A percentile compares a stretch with the other conserved stretches of the same genome.
These are phyloP conservation scores for Sporothrix pseudoabietina DNA, from an alignment of 2,329 filamentous ascomycete species.

Conservation along the genomic window DNA sequence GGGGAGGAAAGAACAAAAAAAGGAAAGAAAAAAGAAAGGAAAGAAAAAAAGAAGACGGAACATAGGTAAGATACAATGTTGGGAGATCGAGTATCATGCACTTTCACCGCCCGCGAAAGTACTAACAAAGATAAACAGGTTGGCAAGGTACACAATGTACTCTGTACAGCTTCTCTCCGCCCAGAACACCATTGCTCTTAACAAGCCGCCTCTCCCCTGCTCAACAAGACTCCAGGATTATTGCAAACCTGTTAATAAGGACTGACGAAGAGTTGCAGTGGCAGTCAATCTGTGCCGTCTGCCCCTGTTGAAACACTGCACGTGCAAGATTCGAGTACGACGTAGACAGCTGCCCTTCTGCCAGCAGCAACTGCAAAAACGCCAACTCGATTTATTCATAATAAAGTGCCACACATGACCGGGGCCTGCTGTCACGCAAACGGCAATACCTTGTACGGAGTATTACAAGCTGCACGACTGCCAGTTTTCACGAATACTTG, in stretches of 20 bases:
- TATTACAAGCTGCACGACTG: background rate
- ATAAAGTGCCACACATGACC: background rate
- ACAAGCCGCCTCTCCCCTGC: conserved; percentile 16
- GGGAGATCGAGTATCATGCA: background rate
- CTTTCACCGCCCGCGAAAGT: background rate
- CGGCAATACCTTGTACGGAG: background rate
- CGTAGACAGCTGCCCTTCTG: background rate
- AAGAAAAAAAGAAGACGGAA: too few species aligned
- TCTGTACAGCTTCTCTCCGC: background rate
- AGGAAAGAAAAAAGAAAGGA: too few species aligned
- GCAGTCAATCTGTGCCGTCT: conserved; percentile 19
- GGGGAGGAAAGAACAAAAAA: background rate
- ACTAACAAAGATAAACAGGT: background rate
- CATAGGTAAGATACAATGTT: background rate
- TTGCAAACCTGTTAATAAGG: conserved; percentile 22
- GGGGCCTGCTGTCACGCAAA: background rate
- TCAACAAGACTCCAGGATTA: conserved; percentile 27
- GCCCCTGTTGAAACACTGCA: conserved; percentile 15
- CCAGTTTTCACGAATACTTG: background rate
- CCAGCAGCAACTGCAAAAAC: background rate
- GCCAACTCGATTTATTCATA: too few species aligned
- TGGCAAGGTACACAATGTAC: background rate
- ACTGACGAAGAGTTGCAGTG: conserved; percentile 28
- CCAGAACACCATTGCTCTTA: conserved; percentile 2
- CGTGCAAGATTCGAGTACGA: conserved; percentile 10